These are phyloP conservation scores for Poterioochromonas sp. DNA, from an alignment of 352 stramenopile genomes.

Conservation along the genomic window DNA sequence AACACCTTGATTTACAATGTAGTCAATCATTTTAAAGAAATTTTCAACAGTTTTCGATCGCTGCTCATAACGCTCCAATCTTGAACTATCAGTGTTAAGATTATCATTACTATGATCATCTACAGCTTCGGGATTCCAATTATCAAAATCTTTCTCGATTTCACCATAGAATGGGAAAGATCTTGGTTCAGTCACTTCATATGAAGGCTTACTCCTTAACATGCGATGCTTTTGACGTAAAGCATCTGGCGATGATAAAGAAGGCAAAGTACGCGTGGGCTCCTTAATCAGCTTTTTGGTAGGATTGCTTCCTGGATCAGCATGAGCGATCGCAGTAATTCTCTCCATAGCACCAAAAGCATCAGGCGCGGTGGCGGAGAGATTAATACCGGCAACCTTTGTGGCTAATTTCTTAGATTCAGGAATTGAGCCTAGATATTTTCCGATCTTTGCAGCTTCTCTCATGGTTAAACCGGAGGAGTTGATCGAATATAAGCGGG, in stretches of 20 bases:
- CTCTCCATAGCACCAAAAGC: conserved; percentile 32
- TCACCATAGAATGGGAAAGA: not conserved
- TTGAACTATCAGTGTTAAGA: not conserved
- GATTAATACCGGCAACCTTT: conserved; percentile 36
- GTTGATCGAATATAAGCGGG: conserved; percentile 39
- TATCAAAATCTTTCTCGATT: conserved; percentile 22
- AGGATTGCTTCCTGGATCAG: conserved; percentile 21
- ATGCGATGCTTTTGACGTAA: conserved; percentile 25
- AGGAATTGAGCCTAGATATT: conserved; percentile 21
- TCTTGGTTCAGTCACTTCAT: not conserved
- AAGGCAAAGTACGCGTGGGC: not conserved
- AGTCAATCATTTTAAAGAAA: conserved; percentile 12
- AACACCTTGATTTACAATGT: conserved; percentile 54
- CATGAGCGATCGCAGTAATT: conserved; percentile 48
- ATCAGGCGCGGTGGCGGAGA: conserved; percentile 39
- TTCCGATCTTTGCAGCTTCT: conserved; percentile 39
- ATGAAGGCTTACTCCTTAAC: not conserved
- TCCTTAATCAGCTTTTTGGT: not conserved
- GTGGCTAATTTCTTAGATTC: conserved; percentile 18
- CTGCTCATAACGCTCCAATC: not conserved
- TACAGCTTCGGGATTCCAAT: conserved; percentile 21
- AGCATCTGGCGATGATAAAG: not conserved
- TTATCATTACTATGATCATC: not conserved
- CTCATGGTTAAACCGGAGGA: conserved; percentile 42
- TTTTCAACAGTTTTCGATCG: conserved; percentile 9